A percentile compares a stretch with the other conserved stretches of the same genome.
Evolutionary conservation across 2,329 filamentous ascomycete genomes (phyloP).

Genomic region (Cercospora beticola): DNA sequence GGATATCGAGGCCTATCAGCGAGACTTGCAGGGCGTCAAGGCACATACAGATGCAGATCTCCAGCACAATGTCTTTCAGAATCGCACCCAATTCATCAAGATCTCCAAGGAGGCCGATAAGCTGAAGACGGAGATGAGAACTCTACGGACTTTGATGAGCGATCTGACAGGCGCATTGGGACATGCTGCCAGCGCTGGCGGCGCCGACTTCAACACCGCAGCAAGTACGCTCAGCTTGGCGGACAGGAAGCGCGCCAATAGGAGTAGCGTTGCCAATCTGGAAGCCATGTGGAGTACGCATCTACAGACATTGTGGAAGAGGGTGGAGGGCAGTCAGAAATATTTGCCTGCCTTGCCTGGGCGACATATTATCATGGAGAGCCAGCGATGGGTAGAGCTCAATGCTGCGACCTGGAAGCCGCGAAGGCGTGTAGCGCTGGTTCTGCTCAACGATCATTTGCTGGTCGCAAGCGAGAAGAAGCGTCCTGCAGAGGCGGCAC

Average conservation of each 20-base stretch:
- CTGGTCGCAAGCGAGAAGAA: slow-evolving; percentile 93
- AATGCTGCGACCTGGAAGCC: slow-evolving; percentile 98
- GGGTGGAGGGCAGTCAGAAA: slow-evolving; percentile 96
- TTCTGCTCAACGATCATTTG: slow-evolving; percentile 90
- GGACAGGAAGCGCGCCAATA: slow-evolving; percentile 65
- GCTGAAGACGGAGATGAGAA: slow-evolving; percentile 92
- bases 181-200: slow-evolving; percentile 47
- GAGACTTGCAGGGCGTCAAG: slow-evolving; percentile 72
- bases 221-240: slow-evolving; percentile 36
- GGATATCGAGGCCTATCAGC: slow-evolving; percentile 80
- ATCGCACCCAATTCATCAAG: slow-evolving; percentile 96
- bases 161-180: slow-evolving; percentile 66
- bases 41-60: slow-evolving; percentile 76
- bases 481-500: slow-evolving; percentile 48
- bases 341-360: slow-evolving; percentile 87
- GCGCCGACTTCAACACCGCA: slow-evolving; percentile 39
- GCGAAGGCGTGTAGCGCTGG: slow-evolving; percentile 81
- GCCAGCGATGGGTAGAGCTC: slow-evolving; percentile 89
- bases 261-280: slow-evolving; percentile 80
- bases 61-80: slow-evolving; percentile 94
- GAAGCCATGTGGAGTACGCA: slow-evolving; percentile 68
- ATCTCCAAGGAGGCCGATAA: slow-evolving; percentile 99
- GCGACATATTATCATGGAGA: slow-evolving; percentile 92
- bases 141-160: slow-evolving; percentile 83
- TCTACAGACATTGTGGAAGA: slow-evolving; percentile 84